phyloP scores from a whole-genome alignment of 1,284 basidiomycete genomes.

The Leccinum pachyderme region DNA sequence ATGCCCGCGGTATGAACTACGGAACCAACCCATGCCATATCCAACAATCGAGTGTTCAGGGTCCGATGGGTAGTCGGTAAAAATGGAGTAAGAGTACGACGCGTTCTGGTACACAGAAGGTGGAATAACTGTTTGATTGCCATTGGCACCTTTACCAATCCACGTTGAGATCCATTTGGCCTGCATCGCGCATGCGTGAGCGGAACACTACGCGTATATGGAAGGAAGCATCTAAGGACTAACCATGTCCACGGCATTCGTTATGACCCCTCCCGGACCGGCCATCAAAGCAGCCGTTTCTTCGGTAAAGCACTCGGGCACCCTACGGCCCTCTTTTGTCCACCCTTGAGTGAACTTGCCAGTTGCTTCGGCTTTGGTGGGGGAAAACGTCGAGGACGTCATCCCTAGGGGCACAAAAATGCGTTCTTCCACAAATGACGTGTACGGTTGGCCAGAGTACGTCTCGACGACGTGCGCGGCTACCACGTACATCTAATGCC shows the following conservation, averaged over 20 bases:
- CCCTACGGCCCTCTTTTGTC: slow-evolving; percentile 23
- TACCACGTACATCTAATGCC: slow-evolving; percentile 37
- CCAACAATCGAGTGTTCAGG: slow-evolving; percentile 17
- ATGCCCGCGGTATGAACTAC: slow-evolving; percentile 33
- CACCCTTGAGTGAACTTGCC: slow-evolving; percentile 38
- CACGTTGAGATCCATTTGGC: slow-evolving; percentile 35
- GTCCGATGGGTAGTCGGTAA: slow-evolving; percentile 2
- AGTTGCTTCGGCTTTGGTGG: slow-evolving; percentile 29
- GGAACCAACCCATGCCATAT: slow-evolving; percentile 39
- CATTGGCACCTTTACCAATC: slow-evolving; percentile 28
- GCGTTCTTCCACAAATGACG: slow-evolving; percentile 31
- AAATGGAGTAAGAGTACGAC: slow-evolving; percentile 28
- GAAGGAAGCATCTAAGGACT: slow-evolving; percentile 2
- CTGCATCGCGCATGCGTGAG: slow-evolving; percentile 13
- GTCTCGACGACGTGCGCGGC: slow-evolving; percentile 34
- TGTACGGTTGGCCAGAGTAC: slow-evolving; percentile 35
- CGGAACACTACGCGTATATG: background rate
- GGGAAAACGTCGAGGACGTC: slow-evolving; percentile 37
- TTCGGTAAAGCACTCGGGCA: slow-evolving; percentile 31
- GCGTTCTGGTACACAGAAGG: slow-evolving; percentile 22
- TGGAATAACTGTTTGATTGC: slow-evolving; percentile 30
- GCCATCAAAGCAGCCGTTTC: slow-evolving; percentile 23
- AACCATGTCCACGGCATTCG: slow-evolving; percentile 37
- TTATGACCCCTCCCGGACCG: slow-evolving; percentile 38
- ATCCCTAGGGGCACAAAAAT: slow-evolving; percentile 34